These are phyloP conservation scores for Mycena pura DNA, from an alignment of 768 basidiomycete genomes.

Conservation along the genomic window DNA sequence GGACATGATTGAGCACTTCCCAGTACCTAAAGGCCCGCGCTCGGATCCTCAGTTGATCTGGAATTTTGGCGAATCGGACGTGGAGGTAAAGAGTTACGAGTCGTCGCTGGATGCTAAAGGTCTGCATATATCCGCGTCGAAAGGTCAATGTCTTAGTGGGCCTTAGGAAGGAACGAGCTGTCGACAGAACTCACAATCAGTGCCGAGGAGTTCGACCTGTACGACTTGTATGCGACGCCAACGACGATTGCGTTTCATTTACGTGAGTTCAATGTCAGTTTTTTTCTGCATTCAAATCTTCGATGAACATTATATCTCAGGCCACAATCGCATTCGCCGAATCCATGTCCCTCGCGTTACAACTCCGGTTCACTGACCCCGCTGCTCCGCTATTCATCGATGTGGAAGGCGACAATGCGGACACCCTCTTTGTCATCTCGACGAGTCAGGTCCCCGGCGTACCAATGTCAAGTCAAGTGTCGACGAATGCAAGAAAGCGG, in stretches of 20 bases:
- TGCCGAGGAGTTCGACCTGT: conserved; percentile 81
- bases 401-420: conserved; percentile 69
- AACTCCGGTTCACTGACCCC: conserved; percentile 79
- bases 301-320: conserved; percentile 43
- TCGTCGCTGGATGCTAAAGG: conserved; percentile 71
- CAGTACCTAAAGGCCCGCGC: conserved; percentile 63
- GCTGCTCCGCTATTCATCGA: conserved; percentile 79
- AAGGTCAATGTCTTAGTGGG: neutral
- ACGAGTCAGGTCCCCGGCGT: conserved; percentile 67
- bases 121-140: conserved; percentile 36
- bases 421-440: conserved; percentile 79
- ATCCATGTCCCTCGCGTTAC: conserved; percentile 65
- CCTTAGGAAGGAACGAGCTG: conserved; percentile 65
- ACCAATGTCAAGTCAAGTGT: conserved; percentile 28
- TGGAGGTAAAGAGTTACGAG: conserved; percentile 72
- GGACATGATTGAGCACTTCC: conserved; percentile 86
- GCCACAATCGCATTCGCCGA: conserved; percentile 85
- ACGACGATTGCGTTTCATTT: conserved; percentile 80
- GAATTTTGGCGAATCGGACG: conserved; percentile 75
- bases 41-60: conserved; percentile 83
- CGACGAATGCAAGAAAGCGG: conserved; percentile 46
- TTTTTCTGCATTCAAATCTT: neutral
- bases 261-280: conserved; percentile 79
- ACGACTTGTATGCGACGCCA: conserved; percentile 68
- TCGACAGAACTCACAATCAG: conserved; percentile 80